These are phyloP conservation scores for Solanum dulcamara DNA, from an alignment of 257 asterid genomes.

Conservation along the genomic window DNA sequence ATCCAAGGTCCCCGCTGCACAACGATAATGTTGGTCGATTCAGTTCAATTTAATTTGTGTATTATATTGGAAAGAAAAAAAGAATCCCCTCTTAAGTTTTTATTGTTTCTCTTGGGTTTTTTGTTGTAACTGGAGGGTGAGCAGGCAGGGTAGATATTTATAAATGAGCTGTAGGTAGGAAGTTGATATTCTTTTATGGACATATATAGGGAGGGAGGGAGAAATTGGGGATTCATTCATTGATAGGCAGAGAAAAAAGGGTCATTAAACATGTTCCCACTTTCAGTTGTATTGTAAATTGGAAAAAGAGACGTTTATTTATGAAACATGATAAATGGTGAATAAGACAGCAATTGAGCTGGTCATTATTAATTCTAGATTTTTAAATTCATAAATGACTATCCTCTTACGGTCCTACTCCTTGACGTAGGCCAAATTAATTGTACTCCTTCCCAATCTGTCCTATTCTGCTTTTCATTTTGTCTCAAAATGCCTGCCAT, in stretches of 20 bases:
- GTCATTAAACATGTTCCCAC: neutral
- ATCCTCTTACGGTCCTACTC: neutral
- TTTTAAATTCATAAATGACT: neutral
- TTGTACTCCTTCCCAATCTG: neutral
- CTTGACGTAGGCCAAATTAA: neutral
- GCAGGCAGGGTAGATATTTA: conserved; percentile 26
- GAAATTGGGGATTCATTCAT: conserved; percentile 24
- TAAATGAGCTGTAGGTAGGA: conserved; percentile 14
- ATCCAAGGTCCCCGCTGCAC: neutral
- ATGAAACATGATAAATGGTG: neutral
- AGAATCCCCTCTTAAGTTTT: neutral
- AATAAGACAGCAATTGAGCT: neutral
- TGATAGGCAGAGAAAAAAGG: conserved; percentile 1
- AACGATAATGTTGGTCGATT: conserved; percentile 7
- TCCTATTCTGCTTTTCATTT: neutral
- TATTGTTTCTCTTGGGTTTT: neutral
- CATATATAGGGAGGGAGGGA: conserved; percentile 15
- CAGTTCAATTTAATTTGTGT: conserved; percentile 11
- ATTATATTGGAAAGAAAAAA: neutral
- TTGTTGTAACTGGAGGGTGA: neutral
- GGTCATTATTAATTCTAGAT: neutral
- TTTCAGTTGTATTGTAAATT: neutral
- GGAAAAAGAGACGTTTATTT: neutral
- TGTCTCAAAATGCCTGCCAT: neutral
- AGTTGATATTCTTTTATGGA: conserved; percentile 45